phyloP scores from a whole-genome alignment of 2,329 filamentous ascomycete species.

The Colletotrichum sp. region DNA sequence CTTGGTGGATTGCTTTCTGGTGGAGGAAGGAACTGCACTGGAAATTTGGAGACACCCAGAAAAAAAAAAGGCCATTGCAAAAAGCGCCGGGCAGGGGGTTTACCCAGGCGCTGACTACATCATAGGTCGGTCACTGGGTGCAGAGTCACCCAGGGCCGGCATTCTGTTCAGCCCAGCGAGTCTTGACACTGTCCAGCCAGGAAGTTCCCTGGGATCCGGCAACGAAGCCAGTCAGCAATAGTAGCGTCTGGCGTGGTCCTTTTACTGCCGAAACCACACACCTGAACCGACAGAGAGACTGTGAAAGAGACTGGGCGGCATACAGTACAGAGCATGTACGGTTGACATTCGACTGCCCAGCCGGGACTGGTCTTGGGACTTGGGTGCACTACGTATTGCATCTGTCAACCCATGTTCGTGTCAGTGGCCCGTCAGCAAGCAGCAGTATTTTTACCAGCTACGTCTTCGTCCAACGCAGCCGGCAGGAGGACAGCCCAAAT shows the following conservation, averaged over 20 bases:
- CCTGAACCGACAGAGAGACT: background rate
- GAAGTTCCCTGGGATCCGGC: background rate
- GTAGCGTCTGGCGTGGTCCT: background rate
- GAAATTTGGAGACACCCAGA: background rate
- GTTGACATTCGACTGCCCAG: background rate
- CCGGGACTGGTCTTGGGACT: background rate
- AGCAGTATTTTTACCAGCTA: background rate
- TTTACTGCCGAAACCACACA: background rate
- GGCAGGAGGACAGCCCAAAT: background rate
- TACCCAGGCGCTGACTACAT: slow-evolving; percentile 8
- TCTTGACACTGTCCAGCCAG: background rate
- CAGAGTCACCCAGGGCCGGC: background rate
- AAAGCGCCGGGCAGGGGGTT: slow-evolving; percentile 3
- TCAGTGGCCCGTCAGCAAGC: background rate
- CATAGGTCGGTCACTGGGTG: slow-evolving; percentile 9
- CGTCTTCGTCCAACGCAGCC: background rate
- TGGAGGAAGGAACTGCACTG: background rate
- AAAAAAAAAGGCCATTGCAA: background rate
- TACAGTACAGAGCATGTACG: background rate
- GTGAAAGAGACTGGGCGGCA: background rate
- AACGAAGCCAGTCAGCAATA: background rate
- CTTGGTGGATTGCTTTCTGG: background rate
- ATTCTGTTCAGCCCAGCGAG: background rate
- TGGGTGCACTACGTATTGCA: background rate
- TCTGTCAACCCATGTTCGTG: background rate